Evolutionary conservation across 2,329 filamentous ascomycete species (phyloP).

Genomic region (Emergomyces orientalis): DNA sequence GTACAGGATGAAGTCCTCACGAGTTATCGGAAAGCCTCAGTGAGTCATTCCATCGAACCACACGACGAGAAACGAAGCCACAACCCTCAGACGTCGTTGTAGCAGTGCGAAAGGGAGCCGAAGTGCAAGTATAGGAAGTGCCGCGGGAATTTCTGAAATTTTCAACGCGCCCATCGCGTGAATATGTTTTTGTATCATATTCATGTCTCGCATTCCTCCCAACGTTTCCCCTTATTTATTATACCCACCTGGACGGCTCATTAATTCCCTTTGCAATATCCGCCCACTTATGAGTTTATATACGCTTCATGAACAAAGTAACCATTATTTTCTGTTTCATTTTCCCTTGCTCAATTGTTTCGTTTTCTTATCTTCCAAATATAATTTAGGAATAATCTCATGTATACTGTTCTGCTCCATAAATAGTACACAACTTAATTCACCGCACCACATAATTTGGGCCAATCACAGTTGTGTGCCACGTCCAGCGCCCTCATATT

Average conservation of each 20-base stretch:
- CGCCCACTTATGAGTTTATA: background rate
- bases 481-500: no score
- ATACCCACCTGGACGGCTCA: background rate
- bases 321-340: background rate
- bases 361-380: background rate
- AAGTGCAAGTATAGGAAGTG: background rate
- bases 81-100: background rate
- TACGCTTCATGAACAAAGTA: background rate
- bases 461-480: no score
- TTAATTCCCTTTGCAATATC: background rate
- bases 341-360: background rate
- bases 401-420: background rate
- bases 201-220: background rate
- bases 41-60: background rate
- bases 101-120: no score
- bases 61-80: background rate
- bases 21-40: slow-evolving; percentile 8
- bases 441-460: background rate
- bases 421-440: background rate
- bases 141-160: background rate
- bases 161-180: background rate
- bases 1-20: slow-evolving; percentile 12
- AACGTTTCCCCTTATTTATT: background rate
- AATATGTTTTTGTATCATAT: background rate
- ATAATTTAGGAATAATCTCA: background rate